phyloP scores from a whole-genome alignment of 306 rosid genomes.

The Abrus pulchellus region DNA sequence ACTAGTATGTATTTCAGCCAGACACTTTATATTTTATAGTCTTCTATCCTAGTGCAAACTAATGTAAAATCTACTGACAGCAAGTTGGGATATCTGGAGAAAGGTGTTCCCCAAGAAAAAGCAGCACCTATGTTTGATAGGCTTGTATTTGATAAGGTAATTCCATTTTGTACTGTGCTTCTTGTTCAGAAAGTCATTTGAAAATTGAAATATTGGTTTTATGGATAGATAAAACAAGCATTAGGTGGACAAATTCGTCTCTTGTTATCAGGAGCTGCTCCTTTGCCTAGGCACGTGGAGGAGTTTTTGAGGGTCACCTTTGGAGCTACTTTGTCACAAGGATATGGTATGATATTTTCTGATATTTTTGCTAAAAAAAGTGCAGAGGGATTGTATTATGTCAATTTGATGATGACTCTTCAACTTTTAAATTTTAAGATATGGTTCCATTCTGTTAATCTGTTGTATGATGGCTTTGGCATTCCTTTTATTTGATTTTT shows the following conservation, averaged over 20 bases:
- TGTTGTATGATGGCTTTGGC: background rate
- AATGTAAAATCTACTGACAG: slow-evolving; percentile 59
- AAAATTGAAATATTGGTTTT: slow-evolving; percentile 34
- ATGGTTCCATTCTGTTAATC: slow-evolving; percentile 19
- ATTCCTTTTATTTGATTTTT: background rate
- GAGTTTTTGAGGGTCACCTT: slow-evolving; percentile 88
- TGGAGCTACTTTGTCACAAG: slow-evolving; percentile 85
- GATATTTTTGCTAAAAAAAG: slow-evolving; percentile 31
- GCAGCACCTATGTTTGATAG: slow-evolving; percentile 87
- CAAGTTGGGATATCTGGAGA: slow-evolving; percentile 85
- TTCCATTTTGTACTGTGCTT: slow-evolving; percentile 40
- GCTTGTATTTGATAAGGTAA: slow-evolving; percentile 87
- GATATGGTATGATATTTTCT: slow-evolving; percentile 74
- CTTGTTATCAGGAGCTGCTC: slow-evolving; percentile 92
- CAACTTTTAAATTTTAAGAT: slow-evolving; percentile 1
- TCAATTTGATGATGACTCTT: slow-evolving; percentile 4
- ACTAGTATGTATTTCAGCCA: slow-evolving; percentile 62
- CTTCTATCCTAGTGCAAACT: slow-evolving; percentile 45
- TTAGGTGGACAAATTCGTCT: slow-evolving; percentile 88
- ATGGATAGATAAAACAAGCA: slow-evolving; percentile 73
- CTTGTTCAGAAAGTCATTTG: slow-evolving; percentile 20
- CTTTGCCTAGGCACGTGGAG: slow-evolving; percentile 88
- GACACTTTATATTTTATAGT: background rate
- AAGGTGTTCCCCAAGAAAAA: slow-evolving; percentile 80
- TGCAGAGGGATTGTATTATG: slow-evolving; percentile 11